phyloP scores from a whole-genome alignment of 768 basidiomycete species.

The Boletus pseudopeckii region DNA sequence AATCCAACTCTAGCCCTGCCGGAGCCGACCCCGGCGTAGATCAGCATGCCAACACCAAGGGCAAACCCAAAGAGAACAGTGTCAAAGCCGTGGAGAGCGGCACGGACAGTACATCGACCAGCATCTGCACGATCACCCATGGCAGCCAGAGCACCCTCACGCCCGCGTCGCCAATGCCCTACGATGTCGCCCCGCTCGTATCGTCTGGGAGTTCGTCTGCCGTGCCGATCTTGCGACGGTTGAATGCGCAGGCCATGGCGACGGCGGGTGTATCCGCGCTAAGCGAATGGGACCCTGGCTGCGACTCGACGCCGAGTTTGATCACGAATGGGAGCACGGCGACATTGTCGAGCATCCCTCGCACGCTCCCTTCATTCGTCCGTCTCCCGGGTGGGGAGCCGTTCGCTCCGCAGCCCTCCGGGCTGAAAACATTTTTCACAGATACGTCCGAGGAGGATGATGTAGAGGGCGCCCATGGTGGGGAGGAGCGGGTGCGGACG shows the following conservation, averaged over 20 bases:
- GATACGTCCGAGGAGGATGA: conserved; percentile 20
- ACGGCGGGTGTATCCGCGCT: neutral
- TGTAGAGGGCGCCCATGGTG: neutral
- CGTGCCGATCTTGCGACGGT: conserved; percentile 20
- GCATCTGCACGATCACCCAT: conserved; percentile 17
- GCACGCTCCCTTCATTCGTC: neutral
- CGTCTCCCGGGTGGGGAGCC: conserved; percentile 3
- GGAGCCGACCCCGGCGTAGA: neutral
- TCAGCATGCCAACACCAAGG: neutral
- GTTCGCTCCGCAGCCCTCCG: conserved; percentile 16
- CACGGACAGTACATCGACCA: conserved; percentile 21
- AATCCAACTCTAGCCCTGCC: conserved; percentile 1
- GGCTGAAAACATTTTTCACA: conserved; percentile 18
- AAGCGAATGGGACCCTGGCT: neutral
- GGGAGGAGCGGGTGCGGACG: neutral
- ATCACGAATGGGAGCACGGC: conserved; percentile 16
- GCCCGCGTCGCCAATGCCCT: neutral
- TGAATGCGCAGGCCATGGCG: conserved; percentile 13
- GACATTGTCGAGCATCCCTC: conserved; percentile 16
- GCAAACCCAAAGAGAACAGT: neutral
- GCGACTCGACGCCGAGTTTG: conserved; percentile 23
- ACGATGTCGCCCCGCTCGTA: conserved; percentile 5
- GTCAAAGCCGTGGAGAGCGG: conserved; percentile 4
- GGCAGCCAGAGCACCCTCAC: conserved; percentile 21
- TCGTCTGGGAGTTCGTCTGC: conserved; percentile 8